Conservation (phyloP, 202 grass and related monocot species). For the Schoenoplectus triqueter region DNA sequence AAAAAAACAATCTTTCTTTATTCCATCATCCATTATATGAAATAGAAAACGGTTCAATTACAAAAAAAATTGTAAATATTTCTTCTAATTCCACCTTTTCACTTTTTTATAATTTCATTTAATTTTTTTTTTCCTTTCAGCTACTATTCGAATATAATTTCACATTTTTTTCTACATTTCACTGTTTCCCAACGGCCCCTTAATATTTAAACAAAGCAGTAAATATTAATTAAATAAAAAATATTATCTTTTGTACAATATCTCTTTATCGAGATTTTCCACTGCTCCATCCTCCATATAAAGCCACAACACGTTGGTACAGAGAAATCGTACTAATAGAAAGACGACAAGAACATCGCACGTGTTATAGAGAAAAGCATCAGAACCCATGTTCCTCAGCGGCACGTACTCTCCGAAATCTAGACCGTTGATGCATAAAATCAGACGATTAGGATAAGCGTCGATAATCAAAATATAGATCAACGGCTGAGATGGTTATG, state of each 20-base stretch:
- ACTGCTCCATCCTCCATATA: neutral
- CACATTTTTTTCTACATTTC: too few relatives aligned
- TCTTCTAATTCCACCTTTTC: too few relatives aligned
- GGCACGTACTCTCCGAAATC: neutral
- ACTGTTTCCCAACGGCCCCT: too few relatives aligned
- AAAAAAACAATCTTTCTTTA: too few relatives aligned
- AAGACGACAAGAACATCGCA: constrained; percentile 7
- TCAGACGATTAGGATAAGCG: neutral
- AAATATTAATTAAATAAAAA: neutral
- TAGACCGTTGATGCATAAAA: neutral
- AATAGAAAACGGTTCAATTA: too few relatives aligned
- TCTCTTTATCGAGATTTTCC: neutral
- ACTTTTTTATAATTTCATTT: too few relatives aligned
- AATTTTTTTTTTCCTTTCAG: too few relatives aligned
- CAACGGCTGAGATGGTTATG: neutral
- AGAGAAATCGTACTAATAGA: neutral
- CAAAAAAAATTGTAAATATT: too few relatives aligned
- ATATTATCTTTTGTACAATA: neutral
- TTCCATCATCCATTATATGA: too few relatives aligned
- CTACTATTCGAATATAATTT: too few relatives aligned
- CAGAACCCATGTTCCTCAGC: neutral
- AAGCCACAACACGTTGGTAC: neutral
- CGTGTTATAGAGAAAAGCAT: neutral
- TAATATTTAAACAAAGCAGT: neutral
- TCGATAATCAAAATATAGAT: neutral